Percentiles rank a stretch among this genome's conserved stretches.
Conservation (phyloP, 1,284 basidiomycete genomes). For the Mycena citricolor region DNA sequence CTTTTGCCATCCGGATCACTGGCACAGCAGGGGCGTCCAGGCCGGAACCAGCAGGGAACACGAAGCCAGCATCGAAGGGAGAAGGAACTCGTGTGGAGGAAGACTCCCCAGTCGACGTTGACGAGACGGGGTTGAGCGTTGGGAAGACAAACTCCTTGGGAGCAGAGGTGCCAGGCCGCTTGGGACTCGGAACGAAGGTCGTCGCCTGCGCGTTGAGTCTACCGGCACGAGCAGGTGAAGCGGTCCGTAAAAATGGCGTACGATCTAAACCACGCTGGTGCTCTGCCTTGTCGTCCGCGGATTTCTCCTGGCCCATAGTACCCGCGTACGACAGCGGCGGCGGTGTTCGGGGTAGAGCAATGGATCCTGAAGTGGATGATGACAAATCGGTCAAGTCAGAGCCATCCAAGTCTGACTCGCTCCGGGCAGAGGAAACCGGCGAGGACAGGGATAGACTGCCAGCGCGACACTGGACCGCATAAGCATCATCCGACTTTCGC, state of each 20-base stretch:
- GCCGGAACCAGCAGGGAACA: conserved; percentile 43
- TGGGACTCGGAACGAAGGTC: conserved; percentile 41
- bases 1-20: conserved; percentile 40
- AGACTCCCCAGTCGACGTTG: no score
- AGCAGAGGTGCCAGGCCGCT: conserved; percentile 24
- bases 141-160: conserved; percentile 26
- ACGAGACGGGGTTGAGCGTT: conserved; percentile 19
- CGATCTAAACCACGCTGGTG: background rate
- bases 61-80: conserved; percentile 34
- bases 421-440: conserved; percentile 4
- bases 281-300: conserved; percentile 7
- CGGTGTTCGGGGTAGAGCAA: conserved; percentile 39
- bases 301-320: conserved; percentile 32
- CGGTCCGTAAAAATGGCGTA: conserved; percentile 2
- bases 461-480: conserved; percentile 17
- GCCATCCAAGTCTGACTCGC: conserved; percentile 19
- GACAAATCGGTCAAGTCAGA: conserved; percentile 36
- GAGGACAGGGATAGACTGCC: conserved; percentile 14
- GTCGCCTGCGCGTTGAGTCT: conserved; percentile 43
- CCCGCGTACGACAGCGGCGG: conserved; percentile 29
- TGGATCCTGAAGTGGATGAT: conserved; percentile 31
- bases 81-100: no score
- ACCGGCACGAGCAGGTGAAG: conserved; percentile 28
- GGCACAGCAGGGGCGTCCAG: conserved; percentile 33
- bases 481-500: no score